Evolutionary conservation across 306 rosid species (phyloP).

Genomic region (Castanopsis chinensis): DNA sequence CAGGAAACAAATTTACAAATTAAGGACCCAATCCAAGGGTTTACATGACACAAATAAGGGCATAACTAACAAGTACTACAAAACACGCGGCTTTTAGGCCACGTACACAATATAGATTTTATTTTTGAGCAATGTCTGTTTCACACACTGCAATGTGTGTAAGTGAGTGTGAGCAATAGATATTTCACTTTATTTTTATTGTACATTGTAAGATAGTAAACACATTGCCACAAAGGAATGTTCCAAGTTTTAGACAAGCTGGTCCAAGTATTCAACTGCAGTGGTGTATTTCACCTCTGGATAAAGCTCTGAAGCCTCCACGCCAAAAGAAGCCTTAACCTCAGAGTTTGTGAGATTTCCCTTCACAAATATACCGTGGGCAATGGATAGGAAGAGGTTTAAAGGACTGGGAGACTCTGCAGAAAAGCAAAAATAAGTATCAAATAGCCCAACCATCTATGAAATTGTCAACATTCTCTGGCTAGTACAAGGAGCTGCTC

Average conservation of each 20-base stretch:
- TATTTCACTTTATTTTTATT: background rate
- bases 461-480: too few species aligned
- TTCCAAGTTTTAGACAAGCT: slow-evolving; percentile 25
- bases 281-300: slow-evolving; percentile 47
- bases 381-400: slow-evolving; percentile 19
- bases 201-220: background rate
- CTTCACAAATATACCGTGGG: slow-evolving; percentile 16
- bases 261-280: slow-evolving; percentile 22
- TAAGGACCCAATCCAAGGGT: background rate
- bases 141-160: too few species aligned
- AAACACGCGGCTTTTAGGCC: too few species aligned
- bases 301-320: slow-evolving; percentile 45
- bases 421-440: background rate
- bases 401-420: slow-evolving; percentile 34
- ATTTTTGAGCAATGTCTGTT: too few species aligned
- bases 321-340: slow-evolving; percentile 34
- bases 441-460: background rate
- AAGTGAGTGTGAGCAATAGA: background rate
- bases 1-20: background rate
- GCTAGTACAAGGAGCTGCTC: too few species aligned
- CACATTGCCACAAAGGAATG: background rate
- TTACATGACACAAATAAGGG: background rate
- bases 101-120: background rate
- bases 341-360: slow-evolving; percentile 33
- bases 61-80: background rate